These are phyloP conservation scores for Glaciozyma martinii DNA, from an alignment of 768 basidiomycete genomes.

Conservation along the genomic window DNA sequence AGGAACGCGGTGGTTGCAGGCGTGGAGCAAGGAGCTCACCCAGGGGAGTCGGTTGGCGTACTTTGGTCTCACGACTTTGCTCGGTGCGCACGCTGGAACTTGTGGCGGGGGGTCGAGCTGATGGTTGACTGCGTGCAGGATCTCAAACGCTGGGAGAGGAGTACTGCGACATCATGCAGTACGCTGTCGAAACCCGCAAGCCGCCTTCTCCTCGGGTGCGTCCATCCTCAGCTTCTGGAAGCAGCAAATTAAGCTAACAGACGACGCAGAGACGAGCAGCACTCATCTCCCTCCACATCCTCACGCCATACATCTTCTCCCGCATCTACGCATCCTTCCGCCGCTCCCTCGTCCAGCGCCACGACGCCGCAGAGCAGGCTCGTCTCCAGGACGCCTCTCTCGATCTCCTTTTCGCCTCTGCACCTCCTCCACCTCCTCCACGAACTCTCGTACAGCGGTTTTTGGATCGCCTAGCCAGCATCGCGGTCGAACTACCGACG, in stretches of 20 bases:
- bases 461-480: conserved; percentile 4
- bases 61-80: conserved; percentile 34
- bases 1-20: conserved; percentile 35
- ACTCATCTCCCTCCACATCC: conserved; percentile 30
- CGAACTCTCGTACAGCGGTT: not conserved
- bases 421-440: conserved; percentile 3
- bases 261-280: conserved; percentile 21
- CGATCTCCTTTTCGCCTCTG: conserved; percentile 21
- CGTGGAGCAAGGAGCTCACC: conserved; percentile 30
- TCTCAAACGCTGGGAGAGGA: conserved; percentile 36
- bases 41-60: conserved; percentile 31
- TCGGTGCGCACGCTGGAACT: conserved; percentile 19
- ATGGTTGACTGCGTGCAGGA: conserved; percentile 5
- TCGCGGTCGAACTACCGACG: conserved; percentile 25
- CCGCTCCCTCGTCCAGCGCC: conserved; percentile 12
- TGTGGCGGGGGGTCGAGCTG: not conserved
- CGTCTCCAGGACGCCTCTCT: not conserved
- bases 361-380: not conserved
- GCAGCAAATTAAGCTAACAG: not conserved
- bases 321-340: conserved; percentile 15
- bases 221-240: not conserved
- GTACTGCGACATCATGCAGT: conserved; percentile 36
- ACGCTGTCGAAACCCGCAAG: conserved; percentile 15
- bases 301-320: conserved; percentile 32
- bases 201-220: conserved; percentile 22